These are phyloP conservation scores for Trametes elegans DNA, from an alignment of 768 basidiomycete genomes.

Conservation along the genomic window DNA sequence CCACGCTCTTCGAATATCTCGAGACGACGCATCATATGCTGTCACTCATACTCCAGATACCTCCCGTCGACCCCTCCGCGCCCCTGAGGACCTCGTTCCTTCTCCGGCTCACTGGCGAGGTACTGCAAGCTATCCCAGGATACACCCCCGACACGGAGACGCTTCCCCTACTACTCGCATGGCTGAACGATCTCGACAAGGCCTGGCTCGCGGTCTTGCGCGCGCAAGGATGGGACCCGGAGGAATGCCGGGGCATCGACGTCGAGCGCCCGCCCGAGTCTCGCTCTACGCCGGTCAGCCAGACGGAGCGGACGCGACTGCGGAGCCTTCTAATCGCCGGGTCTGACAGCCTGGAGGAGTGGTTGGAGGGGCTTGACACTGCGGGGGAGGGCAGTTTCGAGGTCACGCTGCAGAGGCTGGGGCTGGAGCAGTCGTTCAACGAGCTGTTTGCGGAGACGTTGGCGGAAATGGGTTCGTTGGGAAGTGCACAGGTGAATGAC, in stretches of 20 bases:
- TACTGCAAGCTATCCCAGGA: slow-evolving; percentile 56
- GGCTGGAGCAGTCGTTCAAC: slow-evolving; percentile 61
- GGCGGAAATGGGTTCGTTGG: slow-evolving; percentile 53
- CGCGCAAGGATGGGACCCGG: slow-evolving; percentile 65
- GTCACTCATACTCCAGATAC: slow-evolving; percentile 67
- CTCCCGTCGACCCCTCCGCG: slow-evolving; percentile 69
- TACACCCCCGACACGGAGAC: slow-evolving; percentile 48
- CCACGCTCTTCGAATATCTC: slow-evolving; percentile 61
- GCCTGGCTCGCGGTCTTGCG: slow-evolving; percentile 70
- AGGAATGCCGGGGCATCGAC: slow-evolving; percentile 38
- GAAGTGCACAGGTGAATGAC: slow-evolving; percentile 25
- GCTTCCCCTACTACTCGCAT: slow-evolving; percentile 57
- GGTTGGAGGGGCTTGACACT: slow-evolving; percentile 43
- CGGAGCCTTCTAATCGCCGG: slow-evolving; percentile 64
- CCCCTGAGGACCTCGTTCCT: slow-evolving; percentile 63
- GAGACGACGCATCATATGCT: slow-evolving; percentile 54
- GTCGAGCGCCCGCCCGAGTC: slow-evolving; percentile 37
- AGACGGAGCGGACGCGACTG: slow-evolving; percentile 72
- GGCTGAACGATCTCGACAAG: slow-evolving; percentile 70
- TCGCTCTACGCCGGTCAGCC: slow-evolving; percentile 51
- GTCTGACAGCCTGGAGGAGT: slow-evolving; percentile 63
- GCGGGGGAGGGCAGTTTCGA: slow-evolving; percentile 28
- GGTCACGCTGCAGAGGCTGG: slow-evolving; percentile 45
- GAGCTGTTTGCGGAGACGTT: slow-evolving; percentile 62
- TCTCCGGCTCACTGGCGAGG: slow-evolving; percentile 71